Conservation (phyloP, 1,139 yeast species). For the Blastobotrys elegans region DNA sequence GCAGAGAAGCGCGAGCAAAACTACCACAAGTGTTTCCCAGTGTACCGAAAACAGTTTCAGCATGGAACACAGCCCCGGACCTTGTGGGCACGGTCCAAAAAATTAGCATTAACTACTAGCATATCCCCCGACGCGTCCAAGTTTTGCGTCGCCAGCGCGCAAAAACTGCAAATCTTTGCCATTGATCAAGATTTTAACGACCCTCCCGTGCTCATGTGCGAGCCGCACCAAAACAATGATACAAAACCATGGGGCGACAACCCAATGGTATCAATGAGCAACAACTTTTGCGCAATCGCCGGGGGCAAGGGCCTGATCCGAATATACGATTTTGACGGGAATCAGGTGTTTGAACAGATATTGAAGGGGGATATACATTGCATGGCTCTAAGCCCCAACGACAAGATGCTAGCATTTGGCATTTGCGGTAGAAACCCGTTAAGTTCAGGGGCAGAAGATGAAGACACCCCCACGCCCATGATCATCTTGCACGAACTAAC, state of each 20-base stretch:
- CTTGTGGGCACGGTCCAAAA: slow-evolving; percentile 45
- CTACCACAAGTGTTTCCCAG: slow-evolving; percentile 78
- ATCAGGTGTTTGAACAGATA: slow-evolving; percentile 64
- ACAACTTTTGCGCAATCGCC: slow-evolving; percentile 56
- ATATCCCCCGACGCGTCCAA: slow-evolving; percentile 59
- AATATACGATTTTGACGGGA: slow-evolving; percentile 51
- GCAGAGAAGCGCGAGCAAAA: slow-evolving; percentile 28
- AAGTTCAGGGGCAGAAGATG: background rate
- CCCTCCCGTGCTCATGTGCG: slow-evolving; percentile 55
- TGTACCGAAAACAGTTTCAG: slow-evolving; percentile 62
- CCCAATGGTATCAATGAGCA: slow-evolving; percentile 59
- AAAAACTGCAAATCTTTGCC: slow-evolving; percentile 67
- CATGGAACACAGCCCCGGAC: slow-evolving; percentile 59
- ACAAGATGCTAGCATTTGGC: slow-evolving; percentile 68
- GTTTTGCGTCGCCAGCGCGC: slow-evolving; percentile 60
- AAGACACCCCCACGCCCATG: slow-evolving; percentile 7
- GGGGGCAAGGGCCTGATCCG: slow-evolving; percentile 64
- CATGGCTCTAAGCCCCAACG: slow-evolving; percentile 62
- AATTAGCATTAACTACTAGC: slow-evolving; percentile 53
- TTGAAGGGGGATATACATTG: slow-evolving; percentile 78
- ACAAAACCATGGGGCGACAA: slow-evolving; percentile 48
- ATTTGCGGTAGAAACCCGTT: slow-evolving; percentile 37
- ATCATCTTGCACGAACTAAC: slow-evolving; percentile 11
- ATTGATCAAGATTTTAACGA: slow-evolving; percentile 41
- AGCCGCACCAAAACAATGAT: slow-evolving; percentile 26